phyloP scores from a whole-genome alignment of 495 filamentous ascomycete species.

The Penicillium bovifimosum region DNA sequence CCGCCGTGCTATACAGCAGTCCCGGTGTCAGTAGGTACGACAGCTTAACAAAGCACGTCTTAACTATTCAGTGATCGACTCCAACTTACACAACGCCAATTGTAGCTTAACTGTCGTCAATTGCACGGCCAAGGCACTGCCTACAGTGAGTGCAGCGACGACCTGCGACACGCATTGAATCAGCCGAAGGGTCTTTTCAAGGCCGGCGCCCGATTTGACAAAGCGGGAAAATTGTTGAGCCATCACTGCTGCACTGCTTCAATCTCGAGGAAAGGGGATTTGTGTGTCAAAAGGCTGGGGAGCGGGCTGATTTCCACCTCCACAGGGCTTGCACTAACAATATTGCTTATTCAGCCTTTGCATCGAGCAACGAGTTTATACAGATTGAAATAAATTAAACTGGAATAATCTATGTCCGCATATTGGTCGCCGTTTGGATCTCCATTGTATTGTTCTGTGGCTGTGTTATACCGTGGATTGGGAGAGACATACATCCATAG shows the following conservation, averaged over 20 bases:
- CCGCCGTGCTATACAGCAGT: slow-evolving; percentile 35
- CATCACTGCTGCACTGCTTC: background rate
- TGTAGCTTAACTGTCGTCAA: slow-evolving; percentile 28
- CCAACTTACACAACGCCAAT: slow-evolving; percentile 31
- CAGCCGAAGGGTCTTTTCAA: slow-evolving; percentile 59
- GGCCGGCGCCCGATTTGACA: slow-evolving; percentile 36
- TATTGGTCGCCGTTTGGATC: too few species aligned
- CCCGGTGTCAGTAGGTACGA: background rate
- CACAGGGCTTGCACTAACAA: background rate
- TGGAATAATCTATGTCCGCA: too few species aligned
- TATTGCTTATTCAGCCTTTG: slow-evolving; percentile 17
- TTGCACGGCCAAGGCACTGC: slow-evolving; percentile 19
- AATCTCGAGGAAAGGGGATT: background rate
- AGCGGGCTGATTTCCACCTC: background rate
- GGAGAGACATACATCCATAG: too few species aligned
- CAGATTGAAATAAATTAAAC: background rate
- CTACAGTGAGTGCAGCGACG: slow-evolving; percentile 33
- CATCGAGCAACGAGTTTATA: background rate
- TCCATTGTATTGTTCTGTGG: too few species aligned
- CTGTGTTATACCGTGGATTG: too few species aligned
- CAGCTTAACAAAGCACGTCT: background rate
- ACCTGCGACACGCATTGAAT: slow-evolving; percentile 52
- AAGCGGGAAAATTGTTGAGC: slow-evolving; percentile 34
- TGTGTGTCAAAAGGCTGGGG: slow-evolving; percentile 10
- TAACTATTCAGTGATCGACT: background rate